phyloP scores from a whole-genome alignment of 2,329 filamentous ascomycete genomes.

The Ascomycota sp. region DNA sequence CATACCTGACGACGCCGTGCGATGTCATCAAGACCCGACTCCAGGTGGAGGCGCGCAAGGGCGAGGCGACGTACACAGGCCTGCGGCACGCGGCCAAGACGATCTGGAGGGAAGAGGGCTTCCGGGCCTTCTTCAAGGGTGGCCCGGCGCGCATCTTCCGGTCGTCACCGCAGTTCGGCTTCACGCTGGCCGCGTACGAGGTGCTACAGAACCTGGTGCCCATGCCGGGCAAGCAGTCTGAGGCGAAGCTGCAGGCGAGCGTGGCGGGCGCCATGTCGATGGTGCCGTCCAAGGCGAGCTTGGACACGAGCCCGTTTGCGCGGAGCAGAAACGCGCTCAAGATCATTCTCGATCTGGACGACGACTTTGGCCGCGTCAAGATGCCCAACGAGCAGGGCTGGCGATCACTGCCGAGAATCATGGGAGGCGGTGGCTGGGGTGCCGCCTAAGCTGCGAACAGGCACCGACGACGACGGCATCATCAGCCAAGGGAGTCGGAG shows the following conservation, averaged over 20 bases:
- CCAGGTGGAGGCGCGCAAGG: slow-evolving; percentile 93
- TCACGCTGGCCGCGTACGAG: slow-evolving; percentile 91
- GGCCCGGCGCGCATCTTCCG: slow-evolving; percentile 87
- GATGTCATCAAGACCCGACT: slow-evolving; percentile 98
- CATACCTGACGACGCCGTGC: slow-evolving; percentile 90
- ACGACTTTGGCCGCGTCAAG: slow-evolving; percentile 68
- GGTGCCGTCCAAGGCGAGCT: slow-evolving; percentile 5
- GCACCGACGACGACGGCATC: background rate
- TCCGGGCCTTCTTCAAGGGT: slow-evolving; percentile 96
- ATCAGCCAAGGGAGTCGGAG: background rate
- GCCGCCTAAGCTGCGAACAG: slow-evolving; percentile 2
- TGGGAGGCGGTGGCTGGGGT: slow-evolving; percentile 18
- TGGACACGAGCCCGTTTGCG: slow-evolving; percentile 27
- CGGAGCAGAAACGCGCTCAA: slow-evolving; percentile 79
- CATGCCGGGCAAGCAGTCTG: slow-evolving; percentile 38
- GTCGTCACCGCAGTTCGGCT: slow-evolving; percentile 92
- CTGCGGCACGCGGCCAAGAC: slow-evolving; percentile 70
- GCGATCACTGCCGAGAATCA: slow-evolving; percentile 29
- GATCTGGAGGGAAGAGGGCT: slow-evolving; percentile 77
- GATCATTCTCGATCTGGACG: slow-evolving; percentile 83
- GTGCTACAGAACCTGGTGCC: slow-evolving; percentile 67
- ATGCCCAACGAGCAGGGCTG: slow-evolving; percentile 32
- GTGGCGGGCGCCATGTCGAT: slow-evolving; percentile 40
- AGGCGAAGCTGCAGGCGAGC: slow-evolving; percentile 32
- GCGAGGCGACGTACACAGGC: slow-evolving; percentile 71